phyloP scores from a whole-genome alignment of 257 asterid species.

The Solanum sitiens region DNA sequence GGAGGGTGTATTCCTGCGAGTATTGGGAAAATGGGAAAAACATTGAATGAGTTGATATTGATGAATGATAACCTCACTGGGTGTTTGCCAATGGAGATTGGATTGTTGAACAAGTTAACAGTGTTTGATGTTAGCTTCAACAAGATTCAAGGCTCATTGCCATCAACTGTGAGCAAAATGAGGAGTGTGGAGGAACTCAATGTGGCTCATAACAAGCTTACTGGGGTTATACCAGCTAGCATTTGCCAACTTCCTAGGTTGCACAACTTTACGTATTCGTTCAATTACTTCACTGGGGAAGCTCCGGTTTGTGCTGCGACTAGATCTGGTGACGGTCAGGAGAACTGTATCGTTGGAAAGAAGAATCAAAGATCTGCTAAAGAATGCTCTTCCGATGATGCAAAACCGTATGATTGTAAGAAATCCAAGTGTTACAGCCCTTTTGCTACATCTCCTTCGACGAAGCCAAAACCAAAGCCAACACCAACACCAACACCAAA shows the following conservation, averaged over 20 bases:
- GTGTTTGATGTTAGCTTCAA: slow-evolving; percentile 70
- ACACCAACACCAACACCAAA: neutral
- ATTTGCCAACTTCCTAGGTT: slow-evolving; percentile 48
- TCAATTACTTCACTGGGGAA: slow-evolving; percentile 45
- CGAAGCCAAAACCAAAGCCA: neutral
- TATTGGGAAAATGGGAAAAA: slow-evolving; percentile 49
- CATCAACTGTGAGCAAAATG: slow-evolving; percentile 28
- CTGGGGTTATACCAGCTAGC: slow-evolving; percentile 46
- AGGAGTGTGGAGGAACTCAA: slow-evolving; percentile 47
- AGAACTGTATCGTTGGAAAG: slow-evolving; percentile 65
- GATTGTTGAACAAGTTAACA: slow-evolving; percentile 34
- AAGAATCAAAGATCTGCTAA: slow-evolving; percentile 47
- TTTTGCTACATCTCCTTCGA: slow-evolving; percentile 3
- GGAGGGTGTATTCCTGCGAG: slow-evolving; percentile 63
- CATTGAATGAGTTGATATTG: slow-evolving; percentile 44
- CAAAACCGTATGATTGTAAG: slow-evolving; percentile 67
- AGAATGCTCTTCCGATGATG: slow-evolving; percentile 65
- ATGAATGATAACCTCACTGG: slow-evolving; percentile 63
- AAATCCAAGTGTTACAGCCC: slow-evolving; percentile 36
- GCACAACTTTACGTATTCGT: slow-evolving; percentile 51
- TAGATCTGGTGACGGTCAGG: slow-evolving; percentile 34
- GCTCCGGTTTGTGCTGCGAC: slow-evolving; percentile 33
- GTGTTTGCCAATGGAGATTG: slow-evolving; percentile 53
- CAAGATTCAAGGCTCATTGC: slow-evolving; percentile 42
- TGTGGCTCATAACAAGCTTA: slow-evolving; percentile 50